A percentile compares a stretch with the other conserved stretches of the same genome.
These are phyloP conservation scores for Psidium guajava DNA, from an alignment of 345 rosid species.

Conservation along the genomic window DNA sequence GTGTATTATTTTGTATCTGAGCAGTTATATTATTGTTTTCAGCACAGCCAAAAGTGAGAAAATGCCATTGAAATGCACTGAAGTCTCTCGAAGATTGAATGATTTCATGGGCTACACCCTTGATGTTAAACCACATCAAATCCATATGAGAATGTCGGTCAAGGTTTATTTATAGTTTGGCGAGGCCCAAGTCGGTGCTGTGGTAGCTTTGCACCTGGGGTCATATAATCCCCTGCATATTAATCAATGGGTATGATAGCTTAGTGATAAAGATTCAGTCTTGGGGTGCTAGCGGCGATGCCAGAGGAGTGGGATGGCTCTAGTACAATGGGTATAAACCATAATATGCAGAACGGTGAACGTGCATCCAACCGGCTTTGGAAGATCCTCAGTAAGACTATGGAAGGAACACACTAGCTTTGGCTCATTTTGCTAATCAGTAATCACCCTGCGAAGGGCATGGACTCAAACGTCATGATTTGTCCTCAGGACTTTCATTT, in stretches of 20 bases:
- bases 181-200: slow-evolving; percentile 67
- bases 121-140: slow-evolving; percentile 45
- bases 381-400: too few relatives aligned
- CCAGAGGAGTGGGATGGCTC: slow-evolving; percentile 53
- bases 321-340: slow-evolving; percentile 13
- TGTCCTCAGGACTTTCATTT: slow-evolving; percentile 55
- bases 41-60: slow-evolving; percentile 68
- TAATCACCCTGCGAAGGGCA: slow-evolving; percentile 58
- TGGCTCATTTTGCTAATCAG: slow-evolving; percentile 82
- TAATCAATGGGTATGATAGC: slow-evolving; percentile 72
- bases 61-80: slow-evolving; percentile 33
- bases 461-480: slow-evolving; percentile 73
- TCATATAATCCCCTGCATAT: slow-evolving; percentile 56
- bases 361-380: too few relatives aligned
- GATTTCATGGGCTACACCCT: slow-evolving; percentile 52
- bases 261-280: slow-evolving; percentile 65
- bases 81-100: slow-evolving; percentile 50
- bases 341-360: background rate
- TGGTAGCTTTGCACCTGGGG: slow-evolving; percentile 77
- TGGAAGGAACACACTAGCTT: slow-evolving; percentile 50
- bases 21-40: slow-evolving; percentile 39
- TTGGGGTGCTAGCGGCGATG: slow-evolving; percentile 69
- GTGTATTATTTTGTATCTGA: slow-evolving; percentile 8
- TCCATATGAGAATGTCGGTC: slow-evolving; percentile 68
- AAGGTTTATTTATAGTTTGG: slow-evolving; percentile 65